Base-by-base conservation (phyloP, 225 moss, liverwort and hornwort genomes). In the Bryoerythrophyllum caledonicum region DNA sequence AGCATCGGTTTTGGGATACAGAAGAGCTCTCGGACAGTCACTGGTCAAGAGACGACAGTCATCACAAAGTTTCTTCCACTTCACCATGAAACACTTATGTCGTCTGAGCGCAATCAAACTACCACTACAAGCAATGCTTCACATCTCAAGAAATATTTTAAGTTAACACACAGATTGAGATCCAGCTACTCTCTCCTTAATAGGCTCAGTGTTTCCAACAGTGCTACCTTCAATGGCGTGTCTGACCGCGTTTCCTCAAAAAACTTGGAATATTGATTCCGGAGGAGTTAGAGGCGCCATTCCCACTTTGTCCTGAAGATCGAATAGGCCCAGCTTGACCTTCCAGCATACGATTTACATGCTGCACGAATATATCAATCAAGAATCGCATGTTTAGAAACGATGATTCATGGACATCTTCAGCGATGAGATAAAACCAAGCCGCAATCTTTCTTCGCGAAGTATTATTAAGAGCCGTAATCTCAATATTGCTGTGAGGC, bases 191-290 rank as follows among this genome's bases (percentile, higher is more conserved):
- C 71, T 75, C 27, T 61, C 63, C 32, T 68, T 60, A 30, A 48
- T 24, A 62, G 64, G 65, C 60, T 60, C 21, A 46, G 56, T n/a
- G 54, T 43, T 74, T 81, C 56, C 70, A 66, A 58, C 17, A 37
- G 55, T 32, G 46, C 80, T 80, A 78, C 75, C 86, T 86, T 59
- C 88, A 93, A 80, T 93, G 91, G 53, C 96, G 96, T 75, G 90
- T 68, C 54, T 93, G 90, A 54, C 96, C 91, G 62, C 96, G 90
- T 74, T 91, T 93, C 82, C 87, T 92, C 61, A 96, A 79, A 79
- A 96, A 96, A 78, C 89, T 93, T 71, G 96, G 96, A 74, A 96
- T 96, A 57, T 92, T 90, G 40, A 96, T 78, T 38, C 82, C 89
- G 74, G 83, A 78, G 63, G 82, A 91, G 86, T 89, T 90, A 38